Evolutionary conservation across 2,329 filamentous ascomycete species (phyloP), one percentile per base, ranked within the genome.

Genomic region (Fusarium clavum): DNA sequence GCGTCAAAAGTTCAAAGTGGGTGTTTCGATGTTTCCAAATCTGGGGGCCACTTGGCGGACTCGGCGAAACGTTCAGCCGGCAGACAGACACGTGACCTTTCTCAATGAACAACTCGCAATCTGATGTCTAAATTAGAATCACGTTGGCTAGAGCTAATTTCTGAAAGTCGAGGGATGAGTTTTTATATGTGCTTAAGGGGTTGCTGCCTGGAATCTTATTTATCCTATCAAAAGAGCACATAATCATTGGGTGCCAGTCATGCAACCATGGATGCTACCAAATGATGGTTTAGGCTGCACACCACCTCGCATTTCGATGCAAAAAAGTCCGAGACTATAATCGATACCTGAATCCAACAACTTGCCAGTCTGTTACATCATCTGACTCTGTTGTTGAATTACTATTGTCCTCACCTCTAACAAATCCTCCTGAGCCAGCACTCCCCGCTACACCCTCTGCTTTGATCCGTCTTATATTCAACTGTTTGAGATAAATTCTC

Each of bases 361-460:
- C 88, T 40, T 88, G 83, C 84, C 86, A 88, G 71, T 90, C 88
- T 3, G 88, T 90, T 4, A 86, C 77, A 75, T 90, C 87, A 22
- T 88, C 86, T 60, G 87, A 86, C 61, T 86, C 84, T 77, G 77
- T 66, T 27, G 76, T 76, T 6, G 20, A 14, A 79, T 72, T 20
- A 72, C 61, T 81, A 81, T 2, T 20, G 5, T 30, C 18, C 13
- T 40, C 45, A 9, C 77, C 77, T 2, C 77, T 79, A 5, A 84
- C 80, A 2, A 78, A 79, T 1, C 83, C 83, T 8, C 81, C 78
- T 0, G 78, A 77, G 20, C 81, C 81, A 5, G 82, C 79, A 58
- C 81, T 84, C 7, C 83, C 84, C 43, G 79, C 77, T 10, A 86
- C 76, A 0, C 82, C 84, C 47, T 88, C 86, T 20, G 76, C 73